Percentiles rank a stretch among this genome's conserved stretches.
phyloP scores from a whole-genome alignment of 208 protist species.

The Leishmania tropica region DNA sequence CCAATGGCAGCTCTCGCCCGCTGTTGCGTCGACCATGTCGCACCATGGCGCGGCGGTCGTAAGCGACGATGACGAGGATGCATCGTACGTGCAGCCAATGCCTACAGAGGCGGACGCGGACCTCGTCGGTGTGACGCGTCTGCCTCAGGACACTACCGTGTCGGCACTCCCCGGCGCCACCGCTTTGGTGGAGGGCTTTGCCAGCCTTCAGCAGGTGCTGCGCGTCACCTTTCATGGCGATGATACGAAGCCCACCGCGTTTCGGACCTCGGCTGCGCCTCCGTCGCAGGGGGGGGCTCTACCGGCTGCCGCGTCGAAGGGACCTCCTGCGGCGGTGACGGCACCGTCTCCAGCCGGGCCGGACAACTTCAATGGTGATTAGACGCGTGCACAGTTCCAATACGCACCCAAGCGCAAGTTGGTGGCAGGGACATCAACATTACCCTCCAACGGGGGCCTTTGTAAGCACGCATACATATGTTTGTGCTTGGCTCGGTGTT shows the following conservation, averaged over 20 bases:
- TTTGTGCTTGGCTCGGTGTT: neutral
- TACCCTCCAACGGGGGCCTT: neutral
- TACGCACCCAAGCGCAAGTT: neutral
- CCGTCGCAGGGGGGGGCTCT: neutral
- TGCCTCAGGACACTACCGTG: slow-evolving; percentile 10
- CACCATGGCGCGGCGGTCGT: neutral
- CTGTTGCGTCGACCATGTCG: neutral
- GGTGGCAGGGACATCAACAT: neutral
- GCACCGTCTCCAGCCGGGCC: neutral
- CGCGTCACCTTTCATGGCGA: slow-evolving; percentile 24
- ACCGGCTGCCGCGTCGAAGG: neutral
- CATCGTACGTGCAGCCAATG: slow-evolving; percentile 41
- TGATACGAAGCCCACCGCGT: neutral
- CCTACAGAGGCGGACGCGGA: slow-evolving; percentile 27
- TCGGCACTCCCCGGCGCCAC: slow-evolving; percentile 20
- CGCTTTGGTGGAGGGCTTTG: slow-evolving; percentile 39
- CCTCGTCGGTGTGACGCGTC: slow-evolving; percentile 21
- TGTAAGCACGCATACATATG: neutral
- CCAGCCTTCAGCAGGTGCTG: slow-evolving; percentile 35
- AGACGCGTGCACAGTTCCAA: neutral
- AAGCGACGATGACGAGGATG: slow-evolving; percentile 34
- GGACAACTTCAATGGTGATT: neutral
- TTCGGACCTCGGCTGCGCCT: slow-evolving; percentile 1
- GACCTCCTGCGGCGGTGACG: neutral
- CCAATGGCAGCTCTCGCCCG: neutral